Evolutionary conservation across 192 early-diverging fungal genomes (phyloP).

Genomic region (Backusella luteola): DNA sequence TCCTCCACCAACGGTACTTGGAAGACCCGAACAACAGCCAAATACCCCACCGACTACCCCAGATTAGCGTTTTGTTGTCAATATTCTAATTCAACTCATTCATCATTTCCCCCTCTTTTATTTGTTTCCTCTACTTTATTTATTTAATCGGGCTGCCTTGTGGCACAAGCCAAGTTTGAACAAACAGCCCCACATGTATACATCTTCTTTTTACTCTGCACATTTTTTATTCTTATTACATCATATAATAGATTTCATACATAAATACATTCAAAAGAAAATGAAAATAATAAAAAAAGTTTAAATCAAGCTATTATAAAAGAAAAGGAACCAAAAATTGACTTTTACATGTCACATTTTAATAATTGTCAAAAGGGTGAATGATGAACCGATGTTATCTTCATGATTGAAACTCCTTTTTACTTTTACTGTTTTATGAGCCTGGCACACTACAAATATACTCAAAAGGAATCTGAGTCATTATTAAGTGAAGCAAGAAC

Average conservation of each 20-base stretch:
- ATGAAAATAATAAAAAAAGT: background rate
- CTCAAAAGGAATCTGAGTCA: background rate
- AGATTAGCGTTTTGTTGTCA: background rate
- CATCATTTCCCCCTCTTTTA: background rate
- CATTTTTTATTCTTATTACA: background rate
- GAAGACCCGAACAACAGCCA: conserved; percentile 19
- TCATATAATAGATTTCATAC: background rate
- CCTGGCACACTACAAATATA: background rate
- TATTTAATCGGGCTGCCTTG: background rate
- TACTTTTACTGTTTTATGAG: background rate
- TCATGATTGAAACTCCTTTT: background rate
- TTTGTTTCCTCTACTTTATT: background rate
- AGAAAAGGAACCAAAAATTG: background rate
- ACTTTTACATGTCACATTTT: background rate
- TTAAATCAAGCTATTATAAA: background rate
- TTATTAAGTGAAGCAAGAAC: background rate
- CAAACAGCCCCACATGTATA: background rate
- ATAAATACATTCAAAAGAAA: background rate
- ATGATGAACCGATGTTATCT: background rate
- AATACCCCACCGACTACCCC: background rate
- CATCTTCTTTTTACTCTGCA: background rate
- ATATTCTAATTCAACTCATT: background rate
- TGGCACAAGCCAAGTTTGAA: background rate
- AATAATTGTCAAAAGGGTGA: conserved; percentile 1
- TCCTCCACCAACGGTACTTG: conserved; percentile 52